Conservation (phyloP, 2,329 filamentous ascomycete genomes). For the Botrytis pseudocinerea region DNA sequence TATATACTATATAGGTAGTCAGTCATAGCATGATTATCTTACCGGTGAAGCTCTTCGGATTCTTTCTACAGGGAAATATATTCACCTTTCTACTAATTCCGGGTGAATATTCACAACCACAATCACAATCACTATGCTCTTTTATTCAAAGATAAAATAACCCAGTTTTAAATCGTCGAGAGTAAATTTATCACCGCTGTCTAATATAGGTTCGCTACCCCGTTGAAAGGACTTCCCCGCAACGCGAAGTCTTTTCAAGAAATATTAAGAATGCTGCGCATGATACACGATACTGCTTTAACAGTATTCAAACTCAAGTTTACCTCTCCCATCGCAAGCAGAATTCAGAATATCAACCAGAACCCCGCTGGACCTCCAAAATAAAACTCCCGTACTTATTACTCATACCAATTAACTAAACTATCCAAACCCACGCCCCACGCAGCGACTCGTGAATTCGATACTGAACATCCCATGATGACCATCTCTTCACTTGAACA, state of each 20-base stretch:
- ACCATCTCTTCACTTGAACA: not conserved
- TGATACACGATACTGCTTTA: not conserved
- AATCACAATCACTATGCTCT: not conserved
- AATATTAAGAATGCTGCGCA: not conserved
- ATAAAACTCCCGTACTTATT: not conserved
- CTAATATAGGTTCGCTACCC: not conserved
- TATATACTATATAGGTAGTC: no score
- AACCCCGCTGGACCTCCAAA: not conserved
- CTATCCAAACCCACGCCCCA: not conserved
- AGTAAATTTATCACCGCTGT: not conserved
- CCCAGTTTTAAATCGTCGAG: fast-evolving
- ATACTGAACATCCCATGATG: not conserved
- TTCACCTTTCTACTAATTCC: no score
- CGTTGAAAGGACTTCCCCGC: not conserved
- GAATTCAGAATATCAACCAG: not conserved
- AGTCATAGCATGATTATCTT: no score
- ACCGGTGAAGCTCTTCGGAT: no score
- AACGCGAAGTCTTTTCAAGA: not conserved
- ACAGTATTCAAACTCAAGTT: not conserved
- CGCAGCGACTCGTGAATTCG: not conserved
- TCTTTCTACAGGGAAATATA: no score
- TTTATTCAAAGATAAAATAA: not conserved
- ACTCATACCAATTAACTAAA: not conserved
- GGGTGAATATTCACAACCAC: no score
- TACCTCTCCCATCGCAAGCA: not conserved